A percentile compares a stretch with the other conserved stretches of the same genome.
Evolutionary conservation across 805 yeast species (phyloP).

Genomic region (Spathaspora sp.): DNA sequence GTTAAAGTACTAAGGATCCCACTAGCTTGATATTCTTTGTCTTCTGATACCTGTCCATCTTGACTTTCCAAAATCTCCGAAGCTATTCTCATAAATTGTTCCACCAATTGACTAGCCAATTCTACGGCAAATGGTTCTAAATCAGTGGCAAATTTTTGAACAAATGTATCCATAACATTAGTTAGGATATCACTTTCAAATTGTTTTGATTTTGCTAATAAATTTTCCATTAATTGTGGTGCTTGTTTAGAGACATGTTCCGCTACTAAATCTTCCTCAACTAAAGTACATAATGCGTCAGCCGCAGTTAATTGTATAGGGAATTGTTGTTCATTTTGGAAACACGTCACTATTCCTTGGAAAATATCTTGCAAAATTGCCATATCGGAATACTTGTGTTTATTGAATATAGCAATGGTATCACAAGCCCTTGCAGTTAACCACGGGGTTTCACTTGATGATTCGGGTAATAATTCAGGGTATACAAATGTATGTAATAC

Average conservation of each 20-base stretch:
- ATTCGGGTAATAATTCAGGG: slow-evolving; percentile 35
- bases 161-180: slow-evolving; percentile 43
- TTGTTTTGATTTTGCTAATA: slow-evolving; percentile 42
- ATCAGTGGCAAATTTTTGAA: slow-evolving; percentile 38
- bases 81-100: slow-evolving; percentile 71
- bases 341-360: slow-evolving; percentile 38
- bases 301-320: slow-evolving; percentile 51
- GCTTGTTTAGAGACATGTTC: slow-evolving; percentile 40
- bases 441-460: slow-evolving; percentile 31
- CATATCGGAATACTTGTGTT: slow-evolving; percentile 30
- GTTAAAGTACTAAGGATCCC: slow-evolving; percentile 41
- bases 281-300: slow-evolving; percentile 48
- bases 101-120: slow-evolving; percentile 50
- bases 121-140: slow-evolving; percentile 41
- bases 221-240: slow-evolving; percentile 42
- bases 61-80: slow-evolving; percentile 44
- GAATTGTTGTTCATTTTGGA: slow-evolving; percentile 39
- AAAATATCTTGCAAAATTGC: slow-evolving; percentile 36
- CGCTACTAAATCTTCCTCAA: slow-evolving; percentile 44
- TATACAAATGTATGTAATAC: slow-evolving; percentile 34
- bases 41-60: slow-evolving; percentile 13
- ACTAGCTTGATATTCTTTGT: slow-evolving; percentile 41
- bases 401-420: slow-evolving; percentile 37
- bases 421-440: slow-evolving; percentile 46
- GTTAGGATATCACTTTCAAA: slow-evolving; percentile 43